These are phyloP conservation scores for Chrysoporthe cubensis DNA, from an alignment of 2,329 filamentous ascomycete species.

Conservation along the genomic window DNA sequence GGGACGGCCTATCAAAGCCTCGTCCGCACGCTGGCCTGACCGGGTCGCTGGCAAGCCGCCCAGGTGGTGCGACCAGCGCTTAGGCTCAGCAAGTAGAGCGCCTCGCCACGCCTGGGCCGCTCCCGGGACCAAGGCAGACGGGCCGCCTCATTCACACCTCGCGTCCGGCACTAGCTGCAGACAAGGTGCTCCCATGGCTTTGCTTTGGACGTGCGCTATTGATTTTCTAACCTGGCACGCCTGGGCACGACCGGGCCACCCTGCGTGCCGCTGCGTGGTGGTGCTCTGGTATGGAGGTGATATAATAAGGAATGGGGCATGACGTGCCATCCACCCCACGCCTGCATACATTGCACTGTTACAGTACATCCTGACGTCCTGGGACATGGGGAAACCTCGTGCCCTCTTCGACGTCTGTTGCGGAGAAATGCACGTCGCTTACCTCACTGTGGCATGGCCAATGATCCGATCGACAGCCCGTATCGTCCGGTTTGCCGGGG, in stretches of 20 bases:
- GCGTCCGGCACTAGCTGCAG: not conserved
- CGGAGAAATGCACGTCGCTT: not conserved
- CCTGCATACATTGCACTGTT: not conserved
- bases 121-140: constrained; percentile 1
- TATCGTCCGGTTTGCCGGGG: not conserved
- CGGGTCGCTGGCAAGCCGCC: constrained; percentile 14
- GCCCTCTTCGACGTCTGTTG: not conserved
- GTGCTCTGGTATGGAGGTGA: not conserved
- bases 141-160: not conserved
- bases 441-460: too few relatives aligned
- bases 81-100: constrained; percentile 11
- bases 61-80: constrained; percentile 23
- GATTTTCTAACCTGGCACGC: too few relatives aligned
- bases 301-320: not conserved
- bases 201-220: too few relatives aligned
- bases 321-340: not conserved
- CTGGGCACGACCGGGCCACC: too few relatives aligned
- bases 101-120: constrained; percentile 26
- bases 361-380: not conserved
- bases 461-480: not conserved
- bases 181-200: too few relatives aligned
- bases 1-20: constrained; percentile 24
- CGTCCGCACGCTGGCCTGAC: too few relatives aligned
- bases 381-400: not conserved
- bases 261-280: too few relatives aligned